Evolutionary conservation across 805 yeast genomes (phyloP), one percentile per base, ranked within the genome.

Genomic region (Kuraishia hungarica): DNA sequence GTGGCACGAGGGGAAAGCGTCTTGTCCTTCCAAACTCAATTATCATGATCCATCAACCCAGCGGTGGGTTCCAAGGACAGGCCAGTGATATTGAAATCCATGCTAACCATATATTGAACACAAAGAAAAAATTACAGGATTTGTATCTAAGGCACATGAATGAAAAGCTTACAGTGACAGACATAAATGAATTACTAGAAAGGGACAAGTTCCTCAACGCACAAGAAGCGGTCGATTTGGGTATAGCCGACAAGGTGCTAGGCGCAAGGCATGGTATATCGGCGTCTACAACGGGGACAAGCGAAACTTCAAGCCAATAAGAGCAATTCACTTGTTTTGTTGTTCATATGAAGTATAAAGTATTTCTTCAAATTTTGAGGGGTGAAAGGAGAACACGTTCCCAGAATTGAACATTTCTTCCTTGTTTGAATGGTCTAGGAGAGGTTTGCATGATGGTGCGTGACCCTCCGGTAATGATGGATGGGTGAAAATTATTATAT

Each of bases 21-120:
- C 64, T 64, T 54, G 61, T 67, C 7, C 54, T 69, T 47, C 72
- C 72, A 21, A 64, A 69, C 51, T 62, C 71, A 1, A 60, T 64
- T 47, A 64, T 69, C 23, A 69, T 69, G 72, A 62, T 69, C 0
- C 72, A 69, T 52, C 72, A 69, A 52, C 72, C 72, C 10, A 58
- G 62, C 23, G 66, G 66, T 3, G 72, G 72, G 10, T 58, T 62
- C 23, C 58, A 61, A 19, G 69, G 69, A n/a, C 68, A 63, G 52
- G 66, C 68, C 46, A 59, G 67, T 8, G 72, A 69, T 56, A 64
- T 69, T 8, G 71, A 68, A 35, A 69, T 67, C 49, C 70, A 69
- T 53, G 72, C 72, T 3, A 59, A 67, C 48, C 71, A 69, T 49
- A 66, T 69, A 15, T 55, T 69, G 35, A 56, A 64, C 21, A 63